Base-by-base conservation (phyloP, 2,329 filamentous ascomycete genomes). In the Coleophoma crateriformis region DNA sequence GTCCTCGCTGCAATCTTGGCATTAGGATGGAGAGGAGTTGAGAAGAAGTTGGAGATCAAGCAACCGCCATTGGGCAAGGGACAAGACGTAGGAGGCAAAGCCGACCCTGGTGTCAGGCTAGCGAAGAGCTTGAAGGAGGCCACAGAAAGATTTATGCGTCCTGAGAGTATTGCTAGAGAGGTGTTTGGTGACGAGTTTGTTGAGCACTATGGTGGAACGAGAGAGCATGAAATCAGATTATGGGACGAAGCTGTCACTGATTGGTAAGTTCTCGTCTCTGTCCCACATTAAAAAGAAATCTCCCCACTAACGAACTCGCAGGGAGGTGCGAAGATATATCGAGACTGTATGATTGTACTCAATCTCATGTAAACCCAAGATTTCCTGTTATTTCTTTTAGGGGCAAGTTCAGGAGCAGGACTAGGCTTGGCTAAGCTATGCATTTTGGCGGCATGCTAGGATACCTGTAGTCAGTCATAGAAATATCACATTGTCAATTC, bases 221-320 rank as follows among this genome's bases (percentile, higher is more conserved):
- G 94, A 56, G 86, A 95, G 67, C 91, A 99, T 68, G 94, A 99
- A 70, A 79, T 94, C 51, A 75, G 88, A 53, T 70, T 96, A 17
- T 99, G 88, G 87, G 91, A 97, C 61, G 92, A 97, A 67, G 91
- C 91, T 2, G 92, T 97, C 6, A 97, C 94, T 17, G 94, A 97
- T 68, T 97, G 92, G 90, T 92, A 76, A 68, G 87, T 83, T 49
- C 47, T 35, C 40, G 34, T 50, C 48, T 20, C 33, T 32, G 46
- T 10, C 3, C 15, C 27, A 14, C 19, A 14, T 35, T n/a, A 44
- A 45, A 27, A 38, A 47, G 17, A n/a, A 32, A 4, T 44, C 20
- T 13, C 8, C 37, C 37, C 52, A 45, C 53, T 59, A 27, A 60
- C 51, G 52, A 51, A 49, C 15, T 48, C 38, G 55, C 20, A 87